Evolutionary conservation across 2,329 filamentous ascomycete species (phyloP).

Genomic region (Nigrograna mackinnonii): DNA sequence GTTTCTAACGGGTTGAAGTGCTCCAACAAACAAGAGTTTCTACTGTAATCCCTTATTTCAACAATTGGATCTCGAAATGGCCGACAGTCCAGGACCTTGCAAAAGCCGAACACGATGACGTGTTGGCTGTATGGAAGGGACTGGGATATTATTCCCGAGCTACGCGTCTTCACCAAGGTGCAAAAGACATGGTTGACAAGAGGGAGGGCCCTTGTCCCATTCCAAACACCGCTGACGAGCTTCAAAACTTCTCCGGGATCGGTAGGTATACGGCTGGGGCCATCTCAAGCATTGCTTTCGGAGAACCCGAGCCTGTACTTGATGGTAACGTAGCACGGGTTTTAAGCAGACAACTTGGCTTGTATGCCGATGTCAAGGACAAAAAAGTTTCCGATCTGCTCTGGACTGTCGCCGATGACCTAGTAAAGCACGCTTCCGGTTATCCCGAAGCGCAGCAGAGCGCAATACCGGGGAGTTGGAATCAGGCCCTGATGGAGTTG

Average conservation of each 20-base stretch:
- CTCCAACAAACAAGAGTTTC: slow-evolving; percentile 68
- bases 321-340: slow-evolving; percentile 68
- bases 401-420: slow-evolving; percentile 61
- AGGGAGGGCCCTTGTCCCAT: slow-evolving; percentile 47
- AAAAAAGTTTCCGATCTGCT: slow-evolving; percentile 58
- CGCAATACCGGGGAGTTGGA: slow-evolving; percentile 63
- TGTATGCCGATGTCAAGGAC: slow-evolving; percentile 61
- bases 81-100: slow-evolving; percentile 62
- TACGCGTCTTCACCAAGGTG: slow-evolving; percentile 61
- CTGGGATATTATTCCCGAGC: slow-evolving; percentile 69
- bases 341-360: slow-evolving; percentile 62
- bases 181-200: slow-evolving; percentile 51
- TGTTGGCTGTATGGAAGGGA: slow-evolving; percentile 63
- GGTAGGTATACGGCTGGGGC: slow-evolving; percentile 67
- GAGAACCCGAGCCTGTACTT: slow-evolving; percentile 62
- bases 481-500: slow-evolving; percentile 68
- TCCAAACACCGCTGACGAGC: slow-evolving; percentile 50
- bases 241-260: slow-evolving; percentile 61
- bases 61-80: slow-evolving; percentile 64
- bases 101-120: slow-evolving; percentile 57
- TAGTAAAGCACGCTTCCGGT: slow-evolving; percentile 56
- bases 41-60: slow-evolving; percentile 66
- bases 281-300: slow-evolving; percentile 66
- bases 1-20: too few relatives aligned
- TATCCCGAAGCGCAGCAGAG: slow-evolving; percentile 40